A percentile compares a stretch with the other conserved stretches of the same genome.
These are phyloP conservation scores for Mariannaea elegans DNA, from an alignment of 2,329 filamentous ascomycete genomes.

Conservation along the genomic window DNA sequence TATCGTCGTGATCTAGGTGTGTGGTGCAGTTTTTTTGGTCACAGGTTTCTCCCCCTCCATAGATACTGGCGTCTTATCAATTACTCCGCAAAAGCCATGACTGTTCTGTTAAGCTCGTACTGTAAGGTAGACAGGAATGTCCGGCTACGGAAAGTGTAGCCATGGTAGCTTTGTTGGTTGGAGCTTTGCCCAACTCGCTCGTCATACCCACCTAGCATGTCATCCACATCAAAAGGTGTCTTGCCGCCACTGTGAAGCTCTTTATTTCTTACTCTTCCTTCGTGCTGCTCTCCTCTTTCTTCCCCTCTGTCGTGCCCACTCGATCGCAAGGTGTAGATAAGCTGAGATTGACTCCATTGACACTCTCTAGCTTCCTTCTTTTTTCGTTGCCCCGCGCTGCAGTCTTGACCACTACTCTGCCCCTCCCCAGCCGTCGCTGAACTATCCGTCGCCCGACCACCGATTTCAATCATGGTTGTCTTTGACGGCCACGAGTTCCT, in stretches of 20 bases:
- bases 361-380: slow-evolving; percentile 1
- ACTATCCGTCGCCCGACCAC: slow-evolving; percentile 12
- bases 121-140: neutral
- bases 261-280: slow-evolving; percentile 22
- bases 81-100: slow-evolving; percentile 12
- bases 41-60: slow-evolving; percentile 19
- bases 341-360: neutral
- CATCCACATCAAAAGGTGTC: slow-evolving; percentile 27
- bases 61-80: slow-evolving; percentile 16
- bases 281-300: slow-evolving; percentile 13
- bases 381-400: slow-evolving; percentile 3
- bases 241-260: slow-evolving; percentile 28
- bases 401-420: slow-evolving; percentile 15
- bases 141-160: slow-evolving; percentile 17
- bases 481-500: slow-evolving; percentile 88
- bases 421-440: slow-evolving; percentile 3
- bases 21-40: slow-evolving; percentile 6
- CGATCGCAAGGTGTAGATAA: neutral
- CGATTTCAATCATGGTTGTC: slow-evolving; percentile 74
- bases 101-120: slow-evolving; percentile 12
- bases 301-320: slow-evolving; percentile 3
- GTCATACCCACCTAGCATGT: slow-evolving; percentile 36
- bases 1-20: slow-evolving; percentile 24
- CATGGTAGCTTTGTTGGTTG: slow-evolving; percentile 6
- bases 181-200: slow-evolving; percentile 28